Evolutionary conservation across 352 stramenopile genomes (phyloP).

Genomic region (Aphanomyces astaci): DNA sequence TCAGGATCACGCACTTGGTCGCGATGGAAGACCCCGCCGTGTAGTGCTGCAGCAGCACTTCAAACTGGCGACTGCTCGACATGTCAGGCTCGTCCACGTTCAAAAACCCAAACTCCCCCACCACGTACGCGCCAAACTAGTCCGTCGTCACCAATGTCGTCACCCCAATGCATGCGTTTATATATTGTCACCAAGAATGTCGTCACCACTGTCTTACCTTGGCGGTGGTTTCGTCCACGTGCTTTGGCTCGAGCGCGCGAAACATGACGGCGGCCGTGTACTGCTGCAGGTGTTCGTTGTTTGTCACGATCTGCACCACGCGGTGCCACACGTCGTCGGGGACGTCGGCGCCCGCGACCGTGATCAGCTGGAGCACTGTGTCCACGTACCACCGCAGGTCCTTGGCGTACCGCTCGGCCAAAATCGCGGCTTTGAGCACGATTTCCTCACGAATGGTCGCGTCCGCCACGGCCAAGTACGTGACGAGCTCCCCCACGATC

Average conservation of each 20-base stretch:
- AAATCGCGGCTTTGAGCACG: conserved; percentile 97
- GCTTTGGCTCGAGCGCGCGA: conserved; percentile 86
- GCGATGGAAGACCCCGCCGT: conserved; percentile 58
- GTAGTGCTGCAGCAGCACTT: conserved; percentile 96
- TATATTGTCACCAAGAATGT: too few relatives aligned
- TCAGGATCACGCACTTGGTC: conserved; percentile 92
- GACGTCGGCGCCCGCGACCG: conserved; percentile 88
- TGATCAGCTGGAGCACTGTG: conserved; percentile 96
- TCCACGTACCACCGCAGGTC: conserved; percentile 96
- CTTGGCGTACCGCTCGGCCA: conserved; percentile 96
- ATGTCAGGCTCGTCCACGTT: conserved; percentile 84
- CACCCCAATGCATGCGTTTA: too few relatives aligned
- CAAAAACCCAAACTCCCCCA: conserved; percentile 97
- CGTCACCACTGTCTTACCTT: too few relatives aligned
- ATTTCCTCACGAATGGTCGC: conserved; percentile 92
- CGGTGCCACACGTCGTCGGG: conserved; percentile 96
- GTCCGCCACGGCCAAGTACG: conserved; percentile 90
- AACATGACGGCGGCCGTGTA: conserved; percentile 95
- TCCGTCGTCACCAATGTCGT: not conserved
- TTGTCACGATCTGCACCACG: conserved; percentile 98
- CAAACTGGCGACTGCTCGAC: conserved; percentile 90
- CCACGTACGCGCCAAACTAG: conserved; percentile 89
- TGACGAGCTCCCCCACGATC: conserved; percentile 95
- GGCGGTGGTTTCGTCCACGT: conserved; percentile 93
- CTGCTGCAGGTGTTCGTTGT: conserved; percentile 92